Base-by-base conservation (phyloP, 352 stramenopile species). In the Globisporangium paroecandrum region DNA sequence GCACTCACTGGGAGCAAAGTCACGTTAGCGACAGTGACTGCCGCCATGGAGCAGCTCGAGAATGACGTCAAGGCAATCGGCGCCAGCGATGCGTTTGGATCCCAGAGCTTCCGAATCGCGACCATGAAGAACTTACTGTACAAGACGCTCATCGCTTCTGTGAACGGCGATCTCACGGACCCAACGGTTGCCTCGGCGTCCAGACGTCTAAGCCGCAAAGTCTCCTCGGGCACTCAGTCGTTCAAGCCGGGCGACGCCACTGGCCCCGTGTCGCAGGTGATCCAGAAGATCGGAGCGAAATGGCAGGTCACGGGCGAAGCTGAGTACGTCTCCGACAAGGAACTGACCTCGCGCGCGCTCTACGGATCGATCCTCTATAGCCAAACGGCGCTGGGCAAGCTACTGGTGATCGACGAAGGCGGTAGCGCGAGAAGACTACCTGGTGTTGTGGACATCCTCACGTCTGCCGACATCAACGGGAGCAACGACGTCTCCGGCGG, bases 381-480 rank as follows among this genome's bases (percentile, higher is more conserved):
- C 65, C 4, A 65, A 65, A 24, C 46, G 29, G 25, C 73, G 57
- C 97, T 93, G 13, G 79, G 85, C 6, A 90, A 97, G 60, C 58
- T 98, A 24, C 91, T 99, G 77, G 96, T 97, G 34, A 98, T 94
- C 0, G 97, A 96, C 6, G 96, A 98, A 72, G 96, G 95, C 1
- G 61, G 89, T 15, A 98, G 98, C 74, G 89, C 83, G 1, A 94
- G 98, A 65, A 93, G 98, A 67, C 95, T 98, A 54, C 88, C 88
- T 6, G 85, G 89, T n/a, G 93, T 93, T 10, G 55, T 79, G 20
- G 87, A 93, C 66, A 93, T 92, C 41, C 78, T 99, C 3, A 95
- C 85, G 1, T 79, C 85, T 57, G 77, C 84, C 0, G 87, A 97
- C 55, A 85, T 81, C 43, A 22, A 83, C 5, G 91, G 98, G 64